Evolutionary conservation across 352 stramenopile species (phyloP).

Genomic region (Globisporangium camurandrum): DNA sequence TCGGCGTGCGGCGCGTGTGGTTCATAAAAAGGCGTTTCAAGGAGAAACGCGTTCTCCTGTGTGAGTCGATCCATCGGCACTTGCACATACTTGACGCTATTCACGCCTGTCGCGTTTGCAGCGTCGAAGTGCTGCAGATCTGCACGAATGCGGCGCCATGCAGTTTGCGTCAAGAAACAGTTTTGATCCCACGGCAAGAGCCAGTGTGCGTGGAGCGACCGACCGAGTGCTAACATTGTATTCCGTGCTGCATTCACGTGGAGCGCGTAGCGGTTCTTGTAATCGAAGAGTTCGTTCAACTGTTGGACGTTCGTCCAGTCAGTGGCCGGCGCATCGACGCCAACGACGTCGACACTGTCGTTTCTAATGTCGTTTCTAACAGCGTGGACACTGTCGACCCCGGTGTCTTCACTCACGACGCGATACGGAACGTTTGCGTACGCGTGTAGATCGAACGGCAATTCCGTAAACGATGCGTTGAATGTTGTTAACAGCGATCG

Average conservation of each 20-base stretch:
- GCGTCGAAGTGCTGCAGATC: constrained; percentile 1
- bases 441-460: constrained; percentile 25
- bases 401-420: constrained; percentile 35
- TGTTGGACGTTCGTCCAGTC: constrained; percentile 25
- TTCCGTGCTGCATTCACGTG: constrained; percentile 45
- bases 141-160: constrained; percentile 34
- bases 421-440: constrained; percentile 31
- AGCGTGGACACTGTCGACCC: constrained; percentile 24
- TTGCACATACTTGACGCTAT: constrained; percentile 38
- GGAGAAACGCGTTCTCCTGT: constrained; percentile 35
- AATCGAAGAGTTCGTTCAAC: constrained; percentile 32
- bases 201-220: constrained; percentile 26
- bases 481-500: constrained; percentile 27
- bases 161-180: constrained; percentile 32
- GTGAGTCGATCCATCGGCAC: constrained; percentile 43
- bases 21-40: constrained; percentile 23
- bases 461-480: constrained; percentile 25
- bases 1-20: constrained; percentile 38
- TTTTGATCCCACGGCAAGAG: constrained; percentile 49
- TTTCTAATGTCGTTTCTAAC: not conserved
- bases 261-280: constrained; percentile 42
- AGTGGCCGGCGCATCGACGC: too few relatives aligned
- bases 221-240: constrained; percentile 34
- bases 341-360: constrained; percentile 4
- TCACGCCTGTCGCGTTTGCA: constrained; percentile 3